phyloP scores from a whole-genome alignment of 2,329 filamentous ascomycete species.

The Periconia sp. region DNA sequence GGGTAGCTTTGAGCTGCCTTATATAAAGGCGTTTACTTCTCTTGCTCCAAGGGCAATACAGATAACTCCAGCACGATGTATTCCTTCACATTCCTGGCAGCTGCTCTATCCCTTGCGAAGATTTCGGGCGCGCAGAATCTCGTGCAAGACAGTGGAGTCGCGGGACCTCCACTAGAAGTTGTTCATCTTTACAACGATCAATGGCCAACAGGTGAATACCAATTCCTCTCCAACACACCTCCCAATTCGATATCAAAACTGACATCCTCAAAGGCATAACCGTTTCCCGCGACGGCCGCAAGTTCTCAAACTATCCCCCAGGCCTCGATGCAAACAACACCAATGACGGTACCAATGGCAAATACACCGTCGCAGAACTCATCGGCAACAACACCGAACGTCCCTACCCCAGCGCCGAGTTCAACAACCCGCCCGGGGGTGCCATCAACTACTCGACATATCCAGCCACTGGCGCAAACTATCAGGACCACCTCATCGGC shows the following conservation, averaged over 20 bases:
- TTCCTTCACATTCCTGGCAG: not conserved
- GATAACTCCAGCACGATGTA: not conserved
- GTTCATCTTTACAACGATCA: slow-evolving; percentile 56
- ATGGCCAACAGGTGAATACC: slow-evolving; percentile 46
- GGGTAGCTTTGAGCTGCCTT: not conserved
- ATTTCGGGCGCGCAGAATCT: slow-evolving; percentile 19
- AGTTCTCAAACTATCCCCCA: slow-evolving; percentile 56
- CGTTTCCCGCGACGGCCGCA: slow-evolving; percentile 53
- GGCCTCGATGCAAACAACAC: slow-evolving; percentile 54
- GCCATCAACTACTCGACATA: slow-evolving; percentile 55
- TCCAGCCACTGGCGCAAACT: slow-evolving; percentile 47
- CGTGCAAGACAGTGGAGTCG: slow-evolving; percentile 37
- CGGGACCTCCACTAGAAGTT: slow-evolving; percentile 50
- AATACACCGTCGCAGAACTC: slow-evolving; percentile 55
- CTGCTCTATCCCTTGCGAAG: not conserved
- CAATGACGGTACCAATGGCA: slow-evolving; percentile 43
- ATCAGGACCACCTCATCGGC: slow-evolving; percentile 53
- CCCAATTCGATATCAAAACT: not conserved
- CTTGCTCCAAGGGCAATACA: too few relatives aligned
- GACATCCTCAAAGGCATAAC: slow-evolving; percentile 46
- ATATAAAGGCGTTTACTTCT: not conserved
- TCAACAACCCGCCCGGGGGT: slow-evolving; percentile 51
- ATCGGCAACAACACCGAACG: slow-evolving; percentile 47
- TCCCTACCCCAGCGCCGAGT: slow-evolving; percentile 47
- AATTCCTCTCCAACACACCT: not conserved